A percentile compares a stretch with the other conserved stretches of the same genome.
These are phyloP conservation scores for Aspergillus ruber DNA, from an alignment of 2,329 filamentous ascomycete species.

Conservation along the genomic window DNA sequence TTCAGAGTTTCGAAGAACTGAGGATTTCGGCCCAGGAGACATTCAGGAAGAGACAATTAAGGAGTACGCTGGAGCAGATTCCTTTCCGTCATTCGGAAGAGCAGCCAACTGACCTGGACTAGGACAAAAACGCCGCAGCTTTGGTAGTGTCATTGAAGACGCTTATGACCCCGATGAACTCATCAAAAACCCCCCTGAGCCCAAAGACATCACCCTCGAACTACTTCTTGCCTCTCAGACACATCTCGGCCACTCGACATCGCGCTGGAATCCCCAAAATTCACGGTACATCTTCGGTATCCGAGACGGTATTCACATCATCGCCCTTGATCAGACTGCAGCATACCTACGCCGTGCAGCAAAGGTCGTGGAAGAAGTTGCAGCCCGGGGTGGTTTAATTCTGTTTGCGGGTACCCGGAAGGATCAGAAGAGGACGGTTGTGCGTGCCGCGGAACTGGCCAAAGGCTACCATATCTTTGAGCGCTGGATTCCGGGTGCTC, in stretches of 20 bases:
- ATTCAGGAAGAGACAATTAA: slow-evolving; percentile 12
- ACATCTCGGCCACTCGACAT: slow-evolving; percentile 85
- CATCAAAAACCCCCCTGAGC: slow-evolving; percentile 64
- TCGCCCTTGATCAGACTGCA: slow-evolving; percentile 81
- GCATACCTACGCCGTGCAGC: slow-evolving; percentile 86
- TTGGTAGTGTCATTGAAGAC: slow-evolving; percentile 24
- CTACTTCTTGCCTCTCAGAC: slow-evolving; percentile 80
- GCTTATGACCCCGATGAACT: slow-evolving; percentile 28
- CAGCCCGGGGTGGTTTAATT: slow-evolving; percentile 73
- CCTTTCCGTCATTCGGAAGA: not conserved
- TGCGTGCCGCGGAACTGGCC: slow-evolving; percentile 70
- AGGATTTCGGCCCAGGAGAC: slow-evolving; percentile 5
- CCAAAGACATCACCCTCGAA: slow-evolving; percentile 80
- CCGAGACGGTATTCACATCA: slow-evolving; percentile 83
- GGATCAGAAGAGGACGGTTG: slow-evolving; percentile 74
- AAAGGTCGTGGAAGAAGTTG: slow-evolving; percentile 83
- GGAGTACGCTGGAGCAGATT: slow-evolving; percentile 17
- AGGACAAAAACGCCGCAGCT: slow-evolving; percentile 27
- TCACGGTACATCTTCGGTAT: slow-evolving; percentile 90
- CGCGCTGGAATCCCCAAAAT: slow-evolving; percentile 91
- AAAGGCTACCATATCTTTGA: slow-evolving; percentile 83
- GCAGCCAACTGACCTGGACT: slow-evolving; percentile 1
- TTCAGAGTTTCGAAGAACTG: not conserved
- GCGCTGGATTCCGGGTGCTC: slow-evolving; percentile 83
- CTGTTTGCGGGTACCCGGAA: slow-evolving; percentile 84